Percentiles rank a stretch among this genome's conserved stretches.
Conservation (phyloP, 2,329 filamentous ascomycete species). For the Colletotrichum cordylinicola region DNA sequence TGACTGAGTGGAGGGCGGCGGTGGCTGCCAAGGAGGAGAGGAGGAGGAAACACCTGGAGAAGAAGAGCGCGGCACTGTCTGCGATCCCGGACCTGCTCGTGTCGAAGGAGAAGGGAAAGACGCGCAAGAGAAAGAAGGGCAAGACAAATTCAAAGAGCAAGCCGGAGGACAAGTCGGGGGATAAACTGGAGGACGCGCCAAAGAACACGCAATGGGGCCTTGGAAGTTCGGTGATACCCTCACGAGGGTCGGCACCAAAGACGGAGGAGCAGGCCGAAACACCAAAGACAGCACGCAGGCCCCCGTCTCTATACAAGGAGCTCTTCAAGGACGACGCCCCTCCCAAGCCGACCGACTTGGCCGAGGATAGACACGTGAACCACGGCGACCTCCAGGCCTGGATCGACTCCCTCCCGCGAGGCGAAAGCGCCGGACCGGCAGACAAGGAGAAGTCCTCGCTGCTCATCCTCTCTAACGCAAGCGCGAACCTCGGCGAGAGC, state of each 20-base stretch:
- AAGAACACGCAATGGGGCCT: background rate
- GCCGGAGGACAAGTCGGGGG: background rate
- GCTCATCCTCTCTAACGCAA: conserved; percentile 65
- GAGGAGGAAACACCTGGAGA: background rate
- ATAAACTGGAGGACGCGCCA: background rate
- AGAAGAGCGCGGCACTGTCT: background rate
- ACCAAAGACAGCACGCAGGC: background rate
- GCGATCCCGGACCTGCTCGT: background rate
- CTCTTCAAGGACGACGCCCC: background rate
- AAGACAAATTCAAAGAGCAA: background rate
- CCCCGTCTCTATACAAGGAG: conserved; percentile 6
- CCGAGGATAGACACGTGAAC: background rate
- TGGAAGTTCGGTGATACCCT: background rate
- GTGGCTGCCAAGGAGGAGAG: background rate
- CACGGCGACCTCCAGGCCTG: conserved; percentile 19
- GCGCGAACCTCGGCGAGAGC: conserved; percentile 64
- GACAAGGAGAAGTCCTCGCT: conserved; percentile 30
- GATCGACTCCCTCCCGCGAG: conserved; percentile 11
- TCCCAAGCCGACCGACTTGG: background rate
- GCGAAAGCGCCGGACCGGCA: background rate
- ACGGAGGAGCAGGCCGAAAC: background rate
- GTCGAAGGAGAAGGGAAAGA: background rate
- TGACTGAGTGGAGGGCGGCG: background rate
- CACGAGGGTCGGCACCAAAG: background rate
- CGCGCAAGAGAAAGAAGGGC: background rate